phyloP scores from a whole-genome alignment of 2,329 filamentous ascomycete genomes.

The Ophiocordyceps camponoti-floridani region DNA sequence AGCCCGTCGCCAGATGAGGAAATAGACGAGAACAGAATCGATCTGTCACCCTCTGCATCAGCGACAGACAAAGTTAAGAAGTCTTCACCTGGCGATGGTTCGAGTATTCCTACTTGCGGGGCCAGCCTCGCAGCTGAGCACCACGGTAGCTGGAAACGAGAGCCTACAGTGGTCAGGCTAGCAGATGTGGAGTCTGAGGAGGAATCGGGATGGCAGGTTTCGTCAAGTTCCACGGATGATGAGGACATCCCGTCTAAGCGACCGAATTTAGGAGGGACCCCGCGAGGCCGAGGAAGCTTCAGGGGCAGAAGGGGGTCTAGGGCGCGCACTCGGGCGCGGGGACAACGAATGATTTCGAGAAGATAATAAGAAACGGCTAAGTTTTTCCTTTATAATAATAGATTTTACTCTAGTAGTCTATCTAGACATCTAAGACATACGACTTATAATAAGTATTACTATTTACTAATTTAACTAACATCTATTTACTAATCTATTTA shows the following conservation, averaged over 20 bases:
- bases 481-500: too few species aligned
- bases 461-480: too few species aligned
- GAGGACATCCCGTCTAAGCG: constrained; percentile 7
- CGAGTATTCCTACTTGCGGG: background rate
- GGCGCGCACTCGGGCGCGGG: constrained; percentile 5
- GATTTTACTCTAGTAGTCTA: too few species aligned
- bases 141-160: background rate
- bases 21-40: too few species aligned
- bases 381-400: too few species aligned
- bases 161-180: constrained; percentile 5
- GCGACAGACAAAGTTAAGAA: too few species aligned
- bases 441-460: too few species aligned
- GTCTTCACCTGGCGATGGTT: background rate
- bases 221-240: constrained; percentile 2
- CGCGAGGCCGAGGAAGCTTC: constrained; percentile 3
- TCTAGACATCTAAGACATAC: too few species aligned
- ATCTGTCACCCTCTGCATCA: too few species aligned
- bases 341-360: too few species aligned
- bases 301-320: constrained; percentile 2
- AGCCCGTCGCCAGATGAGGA: too few species aligned
- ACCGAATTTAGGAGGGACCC: background rate
- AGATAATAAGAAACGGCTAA: too few species aligned
- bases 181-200: constrained; percentile 1
- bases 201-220: background rate
- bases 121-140: background rate